Evolutionary conservation across 768 basidiomycete species (phyloP), one percentile per base, ranked within the genome.

Genomic region (Sutorius australiensis): DNA sequence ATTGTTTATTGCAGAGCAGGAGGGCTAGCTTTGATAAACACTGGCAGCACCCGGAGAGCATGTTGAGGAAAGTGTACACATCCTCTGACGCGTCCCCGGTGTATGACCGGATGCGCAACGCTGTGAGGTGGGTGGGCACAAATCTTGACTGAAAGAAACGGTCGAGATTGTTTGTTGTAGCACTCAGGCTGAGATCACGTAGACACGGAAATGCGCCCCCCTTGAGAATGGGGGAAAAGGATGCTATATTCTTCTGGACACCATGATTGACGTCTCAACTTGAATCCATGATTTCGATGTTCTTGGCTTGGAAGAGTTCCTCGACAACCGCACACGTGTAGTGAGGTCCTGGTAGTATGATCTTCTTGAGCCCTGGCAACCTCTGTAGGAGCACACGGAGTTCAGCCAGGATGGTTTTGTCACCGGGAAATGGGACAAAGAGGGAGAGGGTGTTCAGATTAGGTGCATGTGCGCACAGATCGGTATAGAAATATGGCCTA

Each of bases 121-220:
- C 67, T 0, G 75, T 78, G 32, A 86, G 62, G 40, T 77, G 77
- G 6, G 61, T 58, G 0, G 84, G 84, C 0, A 79, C 71, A 51
- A 74, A 80, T 4, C 69, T 56, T 2, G 65, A 61, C 32, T 67
- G 62, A 48, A 86, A 63, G 63, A 86, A 79, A 4, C 63, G 64
- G 5, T 75, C 65, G 19, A 78, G 67, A 48, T 82, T 74, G 6
- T 68, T 66, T 24, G 82, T 71, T n/a, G 66, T 59, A 11, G 72
- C 72, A 16, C 78, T 79, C 43, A 80, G 55, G 4, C 75, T 78
- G 37, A 83, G 71, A 52, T 84, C 82, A 62, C 69, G 76, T 5
- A 86, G 68, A 2, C 72, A 68, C 0, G 80, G 80, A 61, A 84
- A 85, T 0, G 79, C 75, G 19, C 77, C 80, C 58, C 79, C 72